Evolutionary conservation across 306 rosid genomes (phyloP).

Genomic region (Lathyrus tuberosus): DNA sequence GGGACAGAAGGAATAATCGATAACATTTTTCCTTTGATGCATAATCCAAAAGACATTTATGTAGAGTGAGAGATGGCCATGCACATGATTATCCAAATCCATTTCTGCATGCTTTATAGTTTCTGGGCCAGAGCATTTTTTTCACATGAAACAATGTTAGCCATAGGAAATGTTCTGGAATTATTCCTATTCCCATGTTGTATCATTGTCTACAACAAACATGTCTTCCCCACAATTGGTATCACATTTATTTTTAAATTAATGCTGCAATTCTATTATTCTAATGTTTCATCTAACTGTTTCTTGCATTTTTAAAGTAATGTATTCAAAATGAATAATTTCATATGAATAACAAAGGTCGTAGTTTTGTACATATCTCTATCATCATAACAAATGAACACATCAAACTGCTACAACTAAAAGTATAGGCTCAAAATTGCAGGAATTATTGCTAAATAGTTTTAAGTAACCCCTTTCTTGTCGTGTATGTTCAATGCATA

Average conservation of each 20-base stretch:
- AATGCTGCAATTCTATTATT: conserved; percentile 3
- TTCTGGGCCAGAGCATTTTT: conserved; percentile 14
- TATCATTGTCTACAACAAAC: conserved; percentile 36
- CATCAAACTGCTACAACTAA: not conserved
- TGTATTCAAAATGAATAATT: not conserved
- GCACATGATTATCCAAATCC: not conserved
- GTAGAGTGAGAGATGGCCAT: not conserved
- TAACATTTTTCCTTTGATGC: not conserved
- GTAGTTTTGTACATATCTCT: no score
- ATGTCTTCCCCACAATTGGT: conserved; percentile 35
- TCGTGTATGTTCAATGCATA: not conserved
- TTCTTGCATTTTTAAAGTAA: not conserved
- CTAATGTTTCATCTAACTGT: not conserved
- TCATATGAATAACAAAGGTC: not conserved
- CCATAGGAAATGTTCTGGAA: conserved; percentile 14
- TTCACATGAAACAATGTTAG: conserved; percentile 25
- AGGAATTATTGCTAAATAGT: not conserved
- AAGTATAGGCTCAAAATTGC: not conserved
- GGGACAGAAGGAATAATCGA: no score
- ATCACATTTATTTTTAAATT: conserved; percentile 33
- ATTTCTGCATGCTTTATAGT: conserved; percentile 31
- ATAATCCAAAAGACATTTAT: not conserved
- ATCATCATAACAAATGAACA: not conserved
- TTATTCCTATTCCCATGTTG: conserved; percentile 9
- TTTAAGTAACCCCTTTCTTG: not conserved